A percentile compares a stretch with the other conserved stretches of the same genome.
phyloP scores from a whole-genome alignment of 805 yeast genomes.

The Ogataea pini region DNA sequence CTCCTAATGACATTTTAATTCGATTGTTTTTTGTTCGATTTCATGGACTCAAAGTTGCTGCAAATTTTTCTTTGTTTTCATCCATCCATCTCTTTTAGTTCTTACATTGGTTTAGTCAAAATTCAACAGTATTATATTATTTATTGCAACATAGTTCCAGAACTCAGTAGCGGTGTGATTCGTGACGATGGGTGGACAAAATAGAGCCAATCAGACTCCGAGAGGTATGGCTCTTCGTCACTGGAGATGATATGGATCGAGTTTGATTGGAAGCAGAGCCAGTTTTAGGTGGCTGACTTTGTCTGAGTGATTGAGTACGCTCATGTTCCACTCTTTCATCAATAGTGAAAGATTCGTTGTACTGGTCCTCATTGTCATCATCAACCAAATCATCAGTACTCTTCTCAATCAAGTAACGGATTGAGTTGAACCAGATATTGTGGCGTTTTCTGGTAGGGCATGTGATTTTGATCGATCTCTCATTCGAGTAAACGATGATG shows the following conservation, averaged over 20 bases:
- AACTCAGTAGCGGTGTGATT: neutral
- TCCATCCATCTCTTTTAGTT: neutral
- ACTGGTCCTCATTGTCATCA: slow-evolving; percentile 43
- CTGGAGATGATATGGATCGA: slow-evolving; percentile 17
- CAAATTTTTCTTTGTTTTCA: neutral
- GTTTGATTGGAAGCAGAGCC: slow-evolving; percentile 3
- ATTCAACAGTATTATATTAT: neutral
- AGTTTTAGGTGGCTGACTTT: slow-evolving; percentile 26
- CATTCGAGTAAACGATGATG: slow-evolving; percentile 66
- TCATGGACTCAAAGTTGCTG: neutral
- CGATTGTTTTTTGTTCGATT: slow-evolving; percentile 1
- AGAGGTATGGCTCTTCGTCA: slow-evolving; percentile 19
- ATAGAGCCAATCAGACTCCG: slow-evolving; percentile 19
- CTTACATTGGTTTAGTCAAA: neutral
- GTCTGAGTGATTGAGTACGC: slow-evolving; percentile 32
- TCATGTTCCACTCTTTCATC: slow-evolving; percentile 34
- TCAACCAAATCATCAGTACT: slow-evolving; percentile 57
- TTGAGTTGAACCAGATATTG: slow-evolving; percentile 85
- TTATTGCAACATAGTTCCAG: neutral
- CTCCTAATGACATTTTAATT: slow-evolving; percentile 8
- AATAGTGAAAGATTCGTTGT: slow-evolving; percentile 28
- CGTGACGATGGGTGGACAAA: slow-evolving; percentile 11
- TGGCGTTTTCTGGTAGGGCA: slow-evolving; percentile 88
- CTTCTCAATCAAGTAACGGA: slow-evolving; percentile 71
- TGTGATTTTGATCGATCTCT: slow-evolving; percentile 71